phyloP scores from a whole-genome alignment of 225 moss, liverwort and hornwort genomes.

The Thuidium tamariscinum region DNA sequence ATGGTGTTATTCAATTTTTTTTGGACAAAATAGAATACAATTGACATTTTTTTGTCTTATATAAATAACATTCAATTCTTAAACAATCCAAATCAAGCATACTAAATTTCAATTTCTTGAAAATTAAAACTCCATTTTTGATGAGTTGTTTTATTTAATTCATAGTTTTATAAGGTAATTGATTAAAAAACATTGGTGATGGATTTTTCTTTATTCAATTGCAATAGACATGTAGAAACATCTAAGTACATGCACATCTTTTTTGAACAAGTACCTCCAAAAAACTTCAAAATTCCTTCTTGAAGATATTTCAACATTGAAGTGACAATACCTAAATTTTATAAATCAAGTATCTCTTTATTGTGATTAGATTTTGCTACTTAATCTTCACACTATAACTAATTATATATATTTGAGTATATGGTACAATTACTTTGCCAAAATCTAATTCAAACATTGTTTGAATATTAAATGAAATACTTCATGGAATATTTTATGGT shows the following conservation, averaged over 20 bases:
- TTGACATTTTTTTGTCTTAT: background rate
- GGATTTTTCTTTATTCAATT: background rate
- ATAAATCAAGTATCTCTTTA: background rate
- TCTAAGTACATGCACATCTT: background rate
- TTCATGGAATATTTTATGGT: too few relatives aligned
- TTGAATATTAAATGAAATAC: background rate
- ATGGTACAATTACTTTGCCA: background rate
- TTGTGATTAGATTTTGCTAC: background rate
- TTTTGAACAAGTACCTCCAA: background rate
- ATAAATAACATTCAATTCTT: background rate
- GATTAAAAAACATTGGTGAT: background rate
- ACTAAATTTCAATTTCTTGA: background rate
- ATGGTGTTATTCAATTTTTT: background rate
- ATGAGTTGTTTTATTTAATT: background rate
- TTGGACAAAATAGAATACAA: too few relatives aligned
- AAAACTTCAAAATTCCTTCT: fast-evolving
- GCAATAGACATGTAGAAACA: background rate
- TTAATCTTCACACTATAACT: fast-evolving
- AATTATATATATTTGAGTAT: background rate
- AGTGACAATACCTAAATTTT: background rate
- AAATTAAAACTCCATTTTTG: background rate
- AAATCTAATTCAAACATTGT: background rate
- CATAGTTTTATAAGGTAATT: background rate
- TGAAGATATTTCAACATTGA: background rate
- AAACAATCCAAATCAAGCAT: fast-evolving